Conservation (phyloP, 192 early-diverging fungal genomes). For the Gigaspora rosea region DNA sequence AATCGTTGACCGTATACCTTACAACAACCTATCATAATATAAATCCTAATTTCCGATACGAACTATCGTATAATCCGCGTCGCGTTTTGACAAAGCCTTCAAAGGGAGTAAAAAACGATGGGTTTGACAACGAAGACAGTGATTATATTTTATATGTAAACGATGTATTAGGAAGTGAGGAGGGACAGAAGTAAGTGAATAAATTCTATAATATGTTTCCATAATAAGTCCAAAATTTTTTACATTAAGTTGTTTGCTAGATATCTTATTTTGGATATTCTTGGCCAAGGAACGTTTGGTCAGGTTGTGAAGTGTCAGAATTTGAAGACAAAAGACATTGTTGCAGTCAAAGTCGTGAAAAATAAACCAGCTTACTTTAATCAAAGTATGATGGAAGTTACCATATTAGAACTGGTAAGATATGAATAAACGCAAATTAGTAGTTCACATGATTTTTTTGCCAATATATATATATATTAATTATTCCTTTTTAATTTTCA, state of each 20-base stretch:
- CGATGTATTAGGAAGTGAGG: conserved; percentile 91
- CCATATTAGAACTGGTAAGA: conserved; percentile 82
- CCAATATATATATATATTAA: not conserved
- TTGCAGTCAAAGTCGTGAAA: conserved; percentile 98
- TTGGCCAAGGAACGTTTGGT: conserved; percentile 98
- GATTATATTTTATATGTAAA: conserved; percentile 98
- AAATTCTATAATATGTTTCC: not conserved
- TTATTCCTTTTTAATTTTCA: not conserved
- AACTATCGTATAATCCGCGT: conserved; percentile 77
- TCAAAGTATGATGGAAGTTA: conserved; percentile 96
- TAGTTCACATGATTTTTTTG: not conserved
- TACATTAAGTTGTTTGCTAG: conserved; percentile 40
- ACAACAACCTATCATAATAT: conserved; percentile 72
- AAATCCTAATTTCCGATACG: conserved; percentile 84
- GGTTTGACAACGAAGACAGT: conserved; percentile 91
- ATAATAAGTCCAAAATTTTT: not conserved
- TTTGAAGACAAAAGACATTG: conserved; percentile 85
- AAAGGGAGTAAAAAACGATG: conserved; percentile 87
- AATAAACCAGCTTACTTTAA: conserved; percentile 98
- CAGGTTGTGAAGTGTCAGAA: conserved; percentile 98
- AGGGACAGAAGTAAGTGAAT: conserved; percentile 74
- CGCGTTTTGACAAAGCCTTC: conserved; percentile 93
- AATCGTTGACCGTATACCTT: conserved; percentile 60
- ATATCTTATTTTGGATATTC: conserved; percentile 89
- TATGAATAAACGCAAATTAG: not conserved